Conservation (phyloP, 2,329 filamentous ascomycete species). For the Diaporthe ampelina region DNA sequence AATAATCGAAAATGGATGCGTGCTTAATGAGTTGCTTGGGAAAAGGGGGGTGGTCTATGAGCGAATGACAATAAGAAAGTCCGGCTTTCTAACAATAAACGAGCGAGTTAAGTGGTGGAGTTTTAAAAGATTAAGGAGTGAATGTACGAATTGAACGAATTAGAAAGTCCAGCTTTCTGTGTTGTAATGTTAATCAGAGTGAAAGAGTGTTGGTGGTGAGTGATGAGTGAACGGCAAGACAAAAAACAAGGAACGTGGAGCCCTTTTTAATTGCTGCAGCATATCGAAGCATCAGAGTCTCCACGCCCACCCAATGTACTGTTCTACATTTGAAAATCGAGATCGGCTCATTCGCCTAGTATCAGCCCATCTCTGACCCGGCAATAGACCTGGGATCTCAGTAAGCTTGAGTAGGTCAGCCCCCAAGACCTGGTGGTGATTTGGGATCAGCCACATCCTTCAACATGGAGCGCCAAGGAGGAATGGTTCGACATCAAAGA, state of each 20-base stretch:
- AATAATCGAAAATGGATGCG: neutral
- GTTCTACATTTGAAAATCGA: neutral
- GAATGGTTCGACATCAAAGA: neutral
- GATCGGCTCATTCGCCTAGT: neutral
- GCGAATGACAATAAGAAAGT: neutral
- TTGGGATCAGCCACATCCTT: neutral
- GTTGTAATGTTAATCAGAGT: neutral
- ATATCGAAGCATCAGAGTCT: neutral
- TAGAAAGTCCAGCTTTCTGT: constrained; percentile 8
- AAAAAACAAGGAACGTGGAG: neutral
- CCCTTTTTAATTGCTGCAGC: neutral
- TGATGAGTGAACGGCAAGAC: neutral
- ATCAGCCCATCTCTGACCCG: neutral
- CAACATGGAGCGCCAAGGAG: neutral
- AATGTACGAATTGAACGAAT: neutral
- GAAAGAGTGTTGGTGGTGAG: neutral
- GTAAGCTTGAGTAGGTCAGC: neutral
- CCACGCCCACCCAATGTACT: no score
- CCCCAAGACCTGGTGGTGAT: neutral
- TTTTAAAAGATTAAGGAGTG: neutral
- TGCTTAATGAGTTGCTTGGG: neutral
- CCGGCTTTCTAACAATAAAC: neutral
- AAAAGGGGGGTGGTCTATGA: neutral
- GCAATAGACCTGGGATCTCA: neutral
- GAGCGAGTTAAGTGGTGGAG: neutral